Conservation (phyloP, 106 monocot species). For the Allium cepa region DNA sequence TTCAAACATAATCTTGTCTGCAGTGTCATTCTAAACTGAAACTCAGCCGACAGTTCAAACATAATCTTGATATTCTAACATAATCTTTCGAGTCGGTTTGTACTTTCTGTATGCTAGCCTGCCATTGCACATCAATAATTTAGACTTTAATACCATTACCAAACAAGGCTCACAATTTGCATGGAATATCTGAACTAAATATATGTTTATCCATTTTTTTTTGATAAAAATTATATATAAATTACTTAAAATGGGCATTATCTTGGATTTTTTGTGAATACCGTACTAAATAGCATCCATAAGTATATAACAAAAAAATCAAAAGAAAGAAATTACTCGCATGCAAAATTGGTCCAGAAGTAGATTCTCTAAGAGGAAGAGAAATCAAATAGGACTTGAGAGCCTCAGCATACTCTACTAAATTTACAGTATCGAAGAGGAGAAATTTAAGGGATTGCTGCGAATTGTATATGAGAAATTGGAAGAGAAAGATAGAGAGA, state of each 20-base stretch:
- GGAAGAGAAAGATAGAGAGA: no score
- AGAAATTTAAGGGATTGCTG: no score
- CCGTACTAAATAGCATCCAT: not conserved
- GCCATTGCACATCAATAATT: slow-evolving; percentile 11
- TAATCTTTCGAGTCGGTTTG: slow-evolving; percentile 37
- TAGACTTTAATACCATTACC: no score
- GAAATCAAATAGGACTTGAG: slow-evolving; percentile 52
- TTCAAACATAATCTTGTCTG: no score
- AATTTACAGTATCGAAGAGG: slow-evolving; percentile 47
- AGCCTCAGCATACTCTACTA: slow-evolving; percentile 59
- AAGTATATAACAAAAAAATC: slow-evolving; percentile 3
- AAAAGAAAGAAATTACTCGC: slow-evolving; percentile 36
- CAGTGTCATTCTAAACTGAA: no score
- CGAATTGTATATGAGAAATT: no score
- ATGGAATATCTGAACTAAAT: slow-evolving; percentile 8
- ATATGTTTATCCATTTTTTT: not conserved
- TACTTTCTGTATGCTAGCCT: slow-evolving; percentile 83
- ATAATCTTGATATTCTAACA: no score
- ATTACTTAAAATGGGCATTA: slow-evolving; percentile 5
- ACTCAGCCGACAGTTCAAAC: no score
- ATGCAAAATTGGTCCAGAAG: slow-evolving; percentile 58
- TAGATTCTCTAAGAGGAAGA: slow-evolving; percentile 61
- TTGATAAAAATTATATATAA: slow-evolving; percentile 4
- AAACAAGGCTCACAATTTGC: not conserved
- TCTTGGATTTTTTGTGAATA: slow-evolving; percentile 7